These are phyloP conservation scores for Sporisorium reilianum DNA, from an alignment of 1,284 basidiomycete genomes.

Conservation along the genomic window DNA sequence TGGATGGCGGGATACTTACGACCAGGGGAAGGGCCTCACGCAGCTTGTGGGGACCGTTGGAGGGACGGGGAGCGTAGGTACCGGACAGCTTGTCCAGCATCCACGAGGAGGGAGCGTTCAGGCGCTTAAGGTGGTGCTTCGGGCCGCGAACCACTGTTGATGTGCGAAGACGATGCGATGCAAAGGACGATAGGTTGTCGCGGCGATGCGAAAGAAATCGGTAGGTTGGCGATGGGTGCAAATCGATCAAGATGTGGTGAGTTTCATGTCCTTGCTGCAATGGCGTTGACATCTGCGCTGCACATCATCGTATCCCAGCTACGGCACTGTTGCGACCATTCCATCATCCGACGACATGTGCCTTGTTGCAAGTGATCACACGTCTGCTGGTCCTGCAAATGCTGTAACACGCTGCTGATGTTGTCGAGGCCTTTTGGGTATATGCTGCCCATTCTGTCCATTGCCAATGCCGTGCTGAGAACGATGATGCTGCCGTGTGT, in stretches of 20 bases:
- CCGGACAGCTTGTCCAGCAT: slow-evolving; percentile 99
- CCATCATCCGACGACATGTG: not conserved
- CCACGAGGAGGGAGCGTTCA: slow-evolving; percentile 97
- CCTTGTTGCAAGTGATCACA: not conserved
- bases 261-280: slow-evolving; percentile 13
- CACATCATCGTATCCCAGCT: slow-evolving; percentile 21
- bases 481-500: slow-evolving; percentile 21
- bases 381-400: not conserved
- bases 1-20: slow-evolving; percentile 60
- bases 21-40: slow-evolving; percentile 85
- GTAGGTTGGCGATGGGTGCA: slow-evolving; percentile 7
- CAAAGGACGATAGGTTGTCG: not conserved
- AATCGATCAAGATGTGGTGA: slow-evolving; percentile 23
- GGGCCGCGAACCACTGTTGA: slow-evolving; percentile 79
- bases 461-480: slow-evolving; percentile 22
- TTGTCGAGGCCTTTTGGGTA: not conserved
- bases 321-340: slow-evolving; percentile 6
- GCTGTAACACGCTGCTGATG: not conserved
- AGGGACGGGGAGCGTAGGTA: slow-evolving; percentile 95
- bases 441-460: slow-evolving; percentile 2
- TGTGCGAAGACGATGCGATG: slow-evolving; percentile 8
- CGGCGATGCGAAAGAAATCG: not conserved
- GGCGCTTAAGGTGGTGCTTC: slow-evolving; percentile 99
- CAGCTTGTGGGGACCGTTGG: slow-evolving; percentile 98
- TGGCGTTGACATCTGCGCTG: not conserved